Conservation (phyloP, 768 basidiomycete species). For the Phaffia australis region DNA sequence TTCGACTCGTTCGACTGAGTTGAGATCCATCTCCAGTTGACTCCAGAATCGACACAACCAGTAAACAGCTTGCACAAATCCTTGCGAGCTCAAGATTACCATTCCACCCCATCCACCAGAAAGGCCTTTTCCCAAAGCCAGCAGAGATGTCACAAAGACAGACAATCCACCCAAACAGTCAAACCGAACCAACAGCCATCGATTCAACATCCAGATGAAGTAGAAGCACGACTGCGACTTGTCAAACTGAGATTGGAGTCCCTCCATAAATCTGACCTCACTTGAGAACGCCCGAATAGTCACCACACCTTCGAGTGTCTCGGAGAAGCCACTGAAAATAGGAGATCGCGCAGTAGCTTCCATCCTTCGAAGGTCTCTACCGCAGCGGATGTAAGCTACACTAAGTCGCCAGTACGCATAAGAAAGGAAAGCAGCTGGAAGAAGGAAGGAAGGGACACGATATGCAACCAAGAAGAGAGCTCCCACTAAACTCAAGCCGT, state of each 20-base stretch:
- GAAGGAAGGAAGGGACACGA: constrained; percentile 70
- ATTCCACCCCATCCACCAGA: constrained; percentile 44
- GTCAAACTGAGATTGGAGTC: constrained; percentile 52
- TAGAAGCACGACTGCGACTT: constrained; percentile 50
- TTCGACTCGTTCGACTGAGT: constrained; percentile 76
- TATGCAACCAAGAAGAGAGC: constrained; percentile 51
- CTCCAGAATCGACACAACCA: constrained; percentile 39
- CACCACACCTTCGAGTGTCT: constrained; percentile 72
- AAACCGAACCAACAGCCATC: constrained; percentile 75
- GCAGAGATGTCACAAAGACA: constrained; percentile 63
- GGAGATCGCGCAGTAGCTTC: constrained; percentile 79
- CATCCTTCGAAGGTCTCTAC: constrained; percentile 76
- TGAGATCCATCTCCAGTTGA: constrained; percentile 49
- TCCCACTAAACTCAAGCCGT: constrained; percentile 59
- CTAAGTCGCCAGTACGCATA: constrained; percentile 60
- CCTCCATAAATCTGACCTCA: constrained; percentile 64
- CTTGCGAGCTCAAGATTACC: constrained; percentile 60
- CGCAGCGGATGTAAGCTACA: constrained; percentile 42
- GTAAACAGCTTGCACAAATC: constrained; percentile 45
- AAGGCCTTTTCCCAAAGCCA: constrained; percentile 54
- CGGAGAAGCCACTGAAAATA: constrained; percentile 57
- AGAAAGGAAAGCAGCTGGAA: constrained; percentile 65
- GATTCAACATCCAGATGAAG: constrained; percentile 80
- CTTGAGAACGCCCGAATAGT: constrained; percentile 84
- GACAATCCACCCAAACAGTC: constrained; percentile 63